These are phyloP conservation scores for Nepenthes alata DNA, from an alignment of 179 eudicot species.

Conservation along the genomic window DNA sequence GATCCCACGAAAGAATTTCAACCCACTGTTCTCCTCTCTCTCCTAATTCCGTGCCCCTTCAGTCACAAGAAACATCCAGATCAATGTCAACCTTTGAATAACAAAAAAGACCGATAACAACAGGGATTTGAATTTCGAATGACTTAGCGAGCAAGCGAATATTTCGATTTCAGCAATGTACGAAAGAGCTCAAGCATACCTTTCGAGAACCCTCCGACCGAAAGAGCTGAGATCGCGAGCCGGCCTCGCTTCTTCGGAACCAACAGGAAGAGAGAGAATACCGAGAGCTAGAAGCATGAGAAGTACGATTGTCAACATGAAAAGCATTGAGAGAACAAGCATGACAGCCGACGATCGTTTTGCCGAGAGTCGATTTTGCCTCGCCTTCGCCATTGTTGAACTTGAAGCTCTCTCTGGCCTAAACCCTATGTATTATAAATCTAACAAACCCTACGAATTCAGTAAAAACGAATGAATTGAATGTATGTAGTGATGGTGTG, in stretches of 20 bases:
- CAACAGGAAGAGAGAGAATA: constrained; percentile 66
- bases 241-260: constrained; percentile 28
- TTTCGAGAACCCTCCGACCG: constrained; percentile 43
- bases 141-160: too few species aligned
- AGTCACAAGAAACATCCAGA: constrained; percentile 5
- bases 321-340: constrained; percentile 53
- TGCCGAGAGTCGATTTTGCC: constrained; percentile 28
- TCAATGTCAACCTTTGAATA: constrained; percentile 1
- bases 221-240: constrained; percentile 33
- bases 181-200: constrained; percentile 11
- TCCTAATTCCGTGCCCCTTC: constrained; percentile 38
- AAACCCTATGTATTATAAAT: too few species aligned
- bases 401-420: too few species aligned
- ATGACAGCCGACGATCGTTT: constrained; percentile 54
- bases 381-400: constrained; percentile 39
- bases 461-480: too few species aligned
- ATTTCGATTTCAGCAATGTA: too few species aligned
- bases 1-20: constrained; percentile 85
- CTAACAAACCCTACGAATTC: too few species aligned
- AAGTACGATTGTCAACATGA: constrained; percentile 55
- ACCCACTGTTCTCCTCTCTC: constrained; percentile 67
- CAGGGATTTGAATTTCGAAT: too few species aligned
- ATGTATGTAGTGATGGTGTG: too few species aligned
- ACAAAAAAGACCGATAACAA: not conserved
- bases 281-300: constrained; percentile 81